A percentile compares a stretch with the other conserved stretches of the same genome.
These are phyloP conservation scores for Aspergillus conjunctus DNA, from an alignment of 495 filamentous ascomycete genomes.

Conservation along the genomic window DNA sequence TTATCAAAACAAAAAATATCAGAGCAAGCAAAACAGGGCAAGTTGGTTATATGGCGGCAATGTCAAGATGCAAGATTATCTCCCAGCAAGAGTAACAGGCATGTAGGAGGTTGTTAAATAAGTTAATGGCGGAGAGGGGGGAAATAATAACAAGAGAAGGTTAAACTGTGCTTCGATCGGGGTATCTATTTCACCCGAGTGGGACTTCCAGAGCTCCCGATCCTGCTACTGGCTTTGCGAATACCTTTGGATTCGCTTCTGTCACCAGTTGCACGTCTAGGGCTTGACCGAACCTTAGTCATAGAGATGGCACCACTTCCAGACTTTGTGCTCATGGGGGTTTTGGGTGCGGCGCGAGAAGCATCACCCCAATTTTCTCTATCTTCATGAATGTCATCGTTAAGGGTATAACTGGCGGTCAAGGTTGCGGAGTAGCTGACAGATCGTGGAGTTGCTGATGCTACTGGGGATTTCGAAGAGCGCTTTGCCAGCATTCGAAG, in stretches of 20 bases:
- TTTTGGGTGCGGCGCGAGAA: slow-evolving; percentile 57
- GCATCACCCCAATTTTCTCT: slow-evolving; percentile 50
- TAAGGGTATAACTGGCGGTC: slow-evolving; percentile 47
- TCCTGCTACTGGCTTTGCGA: slow-evolving; percentile 87
- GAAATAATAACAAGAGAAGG: slow-evolving; percentile 18
- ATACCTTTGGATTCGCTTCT: slow-evolving; percentile 64
- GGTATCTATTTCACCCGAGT: slow-evolving; percentile 33
- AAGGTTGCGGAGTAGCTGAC: slow-evolving; percentile 52
- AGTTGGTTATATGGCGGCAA: slow-evolving; percentile 12
- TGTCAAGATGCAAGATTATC: slow-evolving; percentile 25
- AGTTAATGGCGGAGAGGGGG: background rate
- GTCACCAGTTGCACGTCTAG: slow-evolving; percentile 59
- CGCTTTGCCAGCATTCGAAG: slow-evolving; percentile 68
- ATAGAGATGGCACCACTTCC: slow-evolving; percentile 68
- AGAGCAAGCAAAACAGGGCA: slow-evolving; percentile 11
- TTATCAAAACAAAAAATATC: slow-evolving; percentile 8
- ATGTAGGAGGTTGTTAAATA: background rate
- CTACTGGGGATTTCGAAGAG: slow-evolving; percentile 53
- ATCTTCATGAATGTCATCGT: slow-evolving; percentile 48
- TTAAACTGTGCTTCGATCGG: slow-evolving; percentile 9
- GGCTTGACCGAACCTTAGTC: slow-evolving; percentile 72
- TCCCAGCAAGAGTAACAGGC: slow-evolving; percentile 14
- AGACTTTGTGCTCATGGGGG: slow-evolving; percentile 60
- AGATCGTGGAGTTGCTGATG: slow-evolving; percentile 50
- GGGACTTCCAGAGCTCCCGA: slow-evolving; percentile 71